A percentile compares a stretch with the other conserved stretches of the same genome.
phyloP scores from a whole-genome alignment of 2,329 filamentous ascomycete species.

The Paramyrothecium roridum region DNA sequence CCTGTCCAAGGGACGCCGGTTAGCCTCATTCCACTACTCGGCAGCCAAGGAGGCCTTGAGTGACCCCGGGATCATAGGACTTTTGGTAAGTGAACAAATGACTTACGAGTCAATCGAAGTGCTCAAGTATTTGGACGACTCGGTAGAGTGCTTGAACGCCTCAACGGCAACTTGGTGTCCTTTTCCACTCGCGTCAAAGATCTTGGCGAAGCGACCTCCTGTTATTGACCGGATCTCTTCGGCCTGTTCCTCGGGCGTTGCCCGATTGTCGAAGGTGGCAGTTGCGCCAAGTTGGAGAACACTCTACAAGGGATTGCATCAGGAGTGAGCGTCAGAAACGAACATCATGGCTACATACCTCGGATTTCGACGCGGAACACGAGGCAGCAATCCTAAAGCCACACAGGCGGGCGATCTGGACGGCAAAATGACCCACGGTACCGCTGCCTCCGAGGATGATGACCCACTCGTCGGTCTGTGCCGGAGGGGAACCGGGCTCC shows the following conservation, averaged over 20 bases:
- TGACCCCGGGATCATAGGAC: neutral
- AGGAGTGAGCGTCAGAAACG: neutral
- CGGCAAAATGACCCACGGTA: conserved; percentile 28
- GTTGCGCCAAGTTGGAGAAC: conserved; percentile 23
- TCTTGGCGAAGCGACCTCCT: conserved; percentile 24
- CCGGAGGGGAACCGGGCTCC: conserved; percentile 4
- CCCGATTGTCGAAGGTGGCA: conserved; percentile 27
- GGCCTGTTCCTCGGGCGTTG: conserved; percentile 23
- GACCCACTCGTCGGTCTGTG: conserved; percentile 28
- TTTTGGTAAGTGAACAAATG: neutral
- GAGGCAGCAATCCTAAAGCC: conserved; percentile 34
- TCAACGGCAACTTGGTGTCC: conserved; percentile 23
- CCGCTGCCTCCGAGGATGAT: conserved; percentile 31
- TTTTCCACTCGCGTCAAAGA: conserved; percentile 28
- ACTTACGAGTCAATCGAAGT: conserved; percentile 31
- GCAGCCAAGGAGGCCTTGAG: neutral
- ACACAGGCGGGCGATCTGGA: conserved; percentile 28
- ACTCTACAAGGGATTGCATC: conserved; percentile 11
- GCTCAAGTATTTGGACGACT: conserved; percentile 22
- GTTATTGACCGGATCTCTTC: conserved; percentile 25
- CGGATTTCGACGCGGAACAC: conserved; percentile 25
- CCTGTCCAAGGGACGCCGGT: conserved; percentile 12
- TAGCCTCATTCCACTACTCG: neutral
- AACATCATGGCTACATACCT: conserved; percentile 8
- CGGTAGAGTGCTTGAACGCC: conserved; percentile 21